Percentiles rank a stretch among this genome's conserved stretches.
These are phyloP conservation scores for Jatropha curcas DNA, from an alignment of 345 rosid species.

Conservation along the genomic window DNA sequence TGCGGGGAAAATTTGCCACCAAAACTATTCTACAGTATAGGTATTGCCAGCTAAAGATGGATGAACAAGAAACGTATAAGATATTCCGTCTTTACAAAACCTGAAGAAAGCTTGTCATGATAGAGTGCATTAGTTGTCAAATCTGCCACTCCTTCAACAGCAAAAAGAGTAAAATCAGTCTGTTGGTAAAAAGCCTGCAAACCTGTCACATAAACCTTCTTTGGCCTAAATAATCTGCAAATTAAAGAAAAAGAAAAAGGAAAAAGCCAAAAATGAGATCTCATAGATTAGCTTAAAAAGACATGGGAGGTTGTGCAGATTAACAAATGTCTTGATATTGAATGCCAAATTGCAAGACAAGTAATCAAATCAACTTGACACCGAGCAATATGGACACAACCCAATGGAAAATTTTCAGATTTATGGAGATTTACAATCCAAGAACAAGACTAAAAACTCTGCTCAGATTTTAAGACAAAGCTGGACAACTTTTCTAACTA, in stretches of 20 bases:
- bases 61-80: not conserved
- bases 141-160: not conserved
- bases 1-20: not conserved
- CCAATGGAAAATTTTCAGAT: not conserved
- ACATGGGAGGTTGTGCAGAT: no score
- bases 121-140: not conserved
- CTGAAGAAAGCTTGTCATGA: not conserved
- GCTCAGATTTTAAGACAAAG: not conserved
- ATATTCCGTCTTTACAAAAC: not conserved
- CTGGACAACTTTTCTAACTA: not conserved
- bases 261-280: not conserved
- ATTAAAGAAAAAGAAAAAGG: no score
- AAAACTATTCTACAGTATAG: not conserved
- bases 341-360: not conserved
- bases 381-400: not conserved
- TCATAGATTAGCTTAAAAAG: not conserved
- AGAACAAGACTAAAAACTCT: not conserved
- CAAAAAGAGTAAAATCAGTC: no score
- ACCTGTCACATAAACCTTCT: not conserved
- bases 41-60: not conserved
- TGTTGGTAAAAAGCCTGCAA: not conserved
- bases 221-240: not conserved
- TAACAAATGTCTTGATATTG: not conserved
- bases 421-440: not conserved
- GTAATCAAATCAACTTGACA: not conserved